These are phyloP conservation scores for Xylariales sp. DNA, from an alignment of 2,329 filamentous ascomycete species.

Conservation along the genomic window DNA sequence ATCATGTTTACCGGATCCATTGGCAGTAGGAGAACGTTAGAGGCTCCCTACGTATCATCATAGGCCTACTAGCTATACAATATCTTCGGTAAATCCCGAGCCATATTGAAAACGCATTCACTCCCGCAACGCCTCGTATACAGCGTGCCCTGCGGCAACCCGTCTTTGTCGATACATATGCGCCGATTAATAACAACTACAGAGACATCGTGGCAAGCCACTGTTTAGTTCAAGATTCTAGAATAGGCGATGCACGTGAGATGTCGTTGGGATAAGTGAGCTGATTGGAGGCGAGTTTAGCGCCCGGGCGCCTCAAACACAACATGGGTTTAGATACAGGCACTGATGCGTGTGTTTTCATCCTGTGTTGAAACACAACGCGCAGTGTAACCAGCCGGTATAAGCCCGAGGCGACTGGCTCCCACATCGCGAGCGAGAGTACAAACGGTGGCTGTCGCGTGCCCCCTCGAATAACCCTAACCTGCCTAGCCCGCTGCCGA, in stretches of 20 bases:
- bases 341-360: not conserved
- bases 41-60: too few relatives aligned
- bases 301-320: conserved; percentile 8
- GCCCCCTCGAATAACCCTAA: conserved; percentile 17
- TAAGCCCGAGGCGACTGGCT: conserved; percentile 4
- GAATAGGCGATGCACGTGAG: not conserved
- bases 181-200: not conserved
- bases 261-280: conserved; percentile 2
- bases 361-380: conserved; percentile 14
- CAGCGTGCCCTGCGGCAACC: not conserved
- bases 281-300: not conserved
- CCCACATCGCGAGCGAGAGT: not conserved
- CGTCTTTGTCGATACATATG: not conserved
- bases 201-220: not conserved
- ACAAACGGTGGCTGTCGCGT: conserved; percentile 9
- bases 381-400: conserved; percentile 5
- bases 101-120: not conserved
- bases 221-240: not conserved
- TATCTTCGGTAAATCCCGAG: not conserved
- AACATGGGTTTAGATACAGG: conserved; percentile 19
- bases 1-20: not conserved
- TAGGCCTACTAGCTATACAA: not conserved
- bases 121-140: not conserved
- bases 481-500: conserved; percentile 16
- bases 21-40: not conserved